phyloP scores from a whole-genome alignment of 108 stramenopile species.

The Craspedostauros australis region DNA sequence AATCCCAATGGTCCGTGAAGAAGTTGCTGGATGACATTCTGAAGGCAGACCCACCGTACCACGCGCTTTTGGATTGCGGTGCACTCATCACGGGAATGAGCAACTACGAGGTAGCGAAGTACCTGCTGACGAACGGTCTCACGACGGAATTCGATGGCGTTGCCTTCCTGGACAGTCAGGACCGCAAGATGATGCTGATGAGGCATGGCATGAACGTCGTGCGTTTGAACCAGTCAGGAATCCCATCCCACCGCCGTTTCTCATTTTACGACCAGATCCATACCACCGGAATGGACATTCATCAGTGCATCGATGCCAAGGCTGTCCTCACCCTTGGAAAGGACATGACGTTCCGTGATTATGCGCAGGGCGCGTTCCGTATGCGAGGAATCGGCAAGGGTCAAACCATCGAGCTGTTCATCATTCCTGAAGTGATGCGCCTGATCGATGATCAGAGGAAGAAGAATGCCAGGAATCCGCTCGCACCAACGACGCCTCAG shows the following conservation, averaged over 20 bases:
- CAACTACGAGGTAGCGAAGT: constrained; percentile 92
- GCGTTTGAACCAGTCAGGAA: constrained; percentile 80
- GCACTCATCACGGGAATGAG: constrained; percentile 94
- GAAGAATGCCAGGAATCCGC: constrained; percentile 36
- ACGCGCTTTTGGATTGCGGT: constrained; percentile 92
- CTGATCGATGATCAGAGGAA: constrained; percentile 65
- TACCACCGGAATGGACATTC: constrained; percentile 98
- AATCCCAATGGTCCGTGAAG: constrained; percentile 71
- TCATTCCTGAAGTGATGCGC: constrained; percentile 88
- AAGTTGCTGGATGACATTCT: constrained; percentile 78
- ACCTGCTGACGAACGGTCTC: constrained; percentile 72
- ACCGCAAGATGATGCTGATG: constrained; percentile 92
- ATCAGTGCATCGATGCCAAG: constrained; percentile 87
- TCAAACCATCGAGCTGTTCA: constrained; percentile 85
- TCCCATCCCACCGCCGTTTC: constrained; percentile 82
- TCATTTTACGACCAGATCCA: constrained; percentile 97
- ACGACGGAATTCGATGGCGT: constrained; percentile 83
- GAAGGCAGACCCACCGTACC: constrained; percentile 74
- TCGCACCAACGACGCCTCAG: constrained; percentile 16
- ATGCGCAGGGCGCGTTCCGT: constrained; percentile 94
- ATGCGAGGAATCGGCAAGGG: constrained; percentile 96
- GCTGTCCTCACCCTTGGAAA: constrained; percentile 93
- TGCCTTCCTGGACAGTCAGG: constrained; percentile 91
- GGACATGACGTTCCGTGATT: constrained; percentile 97
- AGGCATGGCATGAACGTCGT: constrained; percentile 80